Conservation (phyloP, 805 yeast genomes). For the Candida manassasensis region DNA sequence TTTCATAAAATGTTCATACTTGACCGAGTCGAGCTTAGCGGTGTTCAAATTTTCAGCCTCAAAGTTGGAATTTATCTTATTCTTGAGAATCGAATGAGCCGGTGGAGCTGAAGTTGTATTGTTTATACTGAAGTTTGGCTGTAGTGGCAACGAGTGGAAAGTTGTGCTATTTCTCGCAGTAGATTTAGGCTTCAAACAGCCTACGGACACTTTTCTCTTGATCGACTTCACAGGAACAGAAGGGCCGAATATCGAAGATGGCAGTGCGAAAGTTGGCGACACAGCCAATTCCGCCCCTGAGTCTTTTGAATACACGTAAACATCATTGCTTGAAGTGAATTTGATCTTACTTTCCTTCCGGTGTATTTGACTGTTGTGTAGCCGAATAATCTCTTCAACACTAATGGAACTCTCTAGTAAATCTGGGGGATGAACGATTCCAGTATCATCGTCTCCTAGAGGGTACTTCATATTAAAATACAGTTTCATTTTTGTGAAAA, state of each 20-base stretch:
- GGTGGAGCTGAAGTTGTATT: slow-evolving; percentile 3
- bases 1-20: slow-evolving; percentile 15
- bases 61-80: slow-evolving; percentile 20
- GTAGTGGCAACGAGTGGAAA: background rate
- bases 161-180: background rate
- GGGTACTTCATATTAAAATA: background rate
- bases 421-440: too few relatives aligned
- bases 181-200: slow-evolving; percentile 1
- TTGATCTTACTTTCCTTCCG: background rate
- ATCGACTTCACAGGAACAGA: background rate
- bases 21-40: slow-evolving; percentile 12
- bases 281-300: background rate
- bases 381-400: too few relatives aligned
- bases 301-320: background rate
- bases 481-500: slow-evolving; percentile 1
- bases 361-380: too few relatives aligned
- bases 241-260: background rate
- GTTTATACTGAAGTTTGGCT: background rate
- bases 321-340: slow-evolving; percentile 1
- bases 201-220: background rate
- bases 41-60: slow-evolving; percentile 16
- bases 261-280: background rate
- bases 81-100: slow-evolving; percentile 22
- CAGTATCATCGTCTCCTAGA: too few relatives aligned
- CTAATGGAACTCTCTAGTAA: too few relatives aligned